Evolutionary conservation across 2,329 filamentous ascomycete species (phyloP).

Genomic region (Hypoxylon rubiginosum): DNA sequence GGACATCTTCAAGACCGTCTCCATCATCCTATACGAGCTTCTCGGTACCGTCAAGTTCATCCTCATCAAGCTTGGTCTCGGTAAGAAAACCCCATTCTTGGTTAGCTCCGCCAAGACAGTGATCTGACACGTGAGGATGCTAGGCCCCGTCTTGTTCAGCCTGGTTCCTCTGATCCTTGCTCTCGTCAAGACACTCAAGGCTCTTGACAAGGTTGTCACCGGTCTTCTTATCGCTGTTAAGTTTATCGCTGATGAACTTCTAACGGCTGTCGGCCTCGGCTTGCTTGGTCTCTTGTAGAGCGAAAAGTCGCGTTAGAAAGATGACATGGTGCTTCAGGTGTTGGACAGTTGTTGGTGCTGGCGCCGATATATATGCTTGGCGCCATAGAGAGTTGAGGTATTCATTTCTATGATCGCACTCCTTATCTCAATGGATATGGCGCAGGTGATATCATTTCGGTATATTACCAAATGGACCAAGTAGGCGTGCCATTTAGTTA

Average conservation of each 20-base stretch:
- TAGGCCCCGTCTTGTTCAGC: constrained; percentile 44
- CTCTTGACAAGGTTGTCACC: constrained; percentile 45
- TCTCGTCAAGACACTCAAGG: constrained; percentile 43
- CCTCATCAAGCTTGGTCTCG: constrained; percentile 49
- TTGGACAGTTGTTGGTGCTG: constrained; percentile 1
- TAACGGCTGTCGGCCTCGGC: constrained; percentile 46
- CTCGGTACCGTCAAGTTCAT: constrained; percentile 46
- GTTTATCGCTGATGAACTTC: constrained; percentile 44
- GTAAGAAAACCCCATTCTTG: constrained; percentile 31
- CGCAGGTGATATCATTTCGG: constrained; percentile 8
- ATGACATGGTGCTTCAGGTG: background rate
- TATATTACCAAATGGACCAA: background rate
- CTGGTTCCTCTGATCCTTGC: constrained; percentile 42
- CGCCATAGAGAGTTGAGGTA: constrained; percentile 10
- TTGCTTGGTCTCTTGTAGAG: constrained; percentile 41
- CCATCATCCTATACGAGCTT: constrained; percentile 45
- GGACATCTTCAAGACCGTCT: constrained; percentile 45
- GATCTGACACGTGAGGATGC: constrained; percentile 18
- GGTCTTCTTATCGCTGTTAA: constrained; percentile 44
- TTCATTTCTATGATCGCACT: constrained; percentile 2
- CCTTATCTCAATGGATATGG: constrained; percentile 6
- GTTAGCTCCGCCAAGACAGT: background rate
- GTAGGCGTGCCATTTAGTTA: background rate
- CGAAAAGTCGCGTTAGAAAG: background rate
- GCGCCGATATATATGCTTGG: constrained; percentile 28